Base-by-base conservation (phyloP, 176 grass and related monocot genomes). In the Sorghum bicolor region DNA sequence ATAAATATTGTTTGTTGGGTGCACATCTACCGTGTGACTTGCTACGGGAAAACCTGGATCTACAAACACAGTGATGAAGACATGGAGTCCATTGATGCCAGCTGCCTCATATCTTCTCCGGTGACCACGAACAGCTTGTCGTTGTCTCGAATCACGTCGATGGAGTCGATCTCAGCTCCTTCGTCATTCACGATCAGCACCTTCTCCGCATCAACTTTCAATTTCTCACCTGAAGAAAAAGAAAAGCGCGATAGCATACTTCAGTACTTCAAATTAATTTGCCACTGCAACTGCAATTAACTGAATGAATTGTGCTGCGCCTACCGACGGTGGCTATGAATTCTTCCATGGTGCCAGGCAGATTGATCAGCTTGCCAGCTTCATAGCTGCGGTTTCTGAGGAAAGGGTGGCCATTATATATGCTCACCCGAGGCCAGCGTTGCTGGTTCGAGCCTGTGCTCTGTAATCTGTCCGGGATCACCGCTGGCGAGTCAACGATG, bases 81-180 rank as follows among this genome's bases (percentile, higher is more conserved):
- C 45, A 67, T 5, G 26, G 61, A 30, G n/a, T 71, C 55, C 82
- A 69, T 80, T 6, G 40, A 86, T 20, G 64, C 50, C 50, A 85
- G 26, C 64, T 53, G 30, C 22, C 70, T 83, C 68, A 78, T 64
- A 20, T 91, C 17, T 40, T 84, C 82, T 45, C 92, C 65, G 0
- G 84, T 74, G 48, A 92, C 89, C 0, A 94, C 30, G 50, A 94
- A 99, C 62, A 99, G 66, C 78, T 94, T 96, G 78, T 99, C 93
- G 12, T 99, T 89, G 81, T 96, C 96, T 67, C 93, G 87, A 31
- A 96, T 85, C 58, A 99, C 93, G 73, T 96, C 87, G 30, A 90
- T 55, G 1, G 91, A 90, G 45, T 96, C 93, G 82, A 96, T 83
- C 87, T 94, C 96, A 10, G 93, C 83, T 44, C 74, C 93, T 69